A percentile compares a stretch with the other conserved stretches of the same genome.
phyloP scores from a whole-genome alignment of 2,329 filamentous ascomycete species.

The Stylonectria norvegica region DNA sequence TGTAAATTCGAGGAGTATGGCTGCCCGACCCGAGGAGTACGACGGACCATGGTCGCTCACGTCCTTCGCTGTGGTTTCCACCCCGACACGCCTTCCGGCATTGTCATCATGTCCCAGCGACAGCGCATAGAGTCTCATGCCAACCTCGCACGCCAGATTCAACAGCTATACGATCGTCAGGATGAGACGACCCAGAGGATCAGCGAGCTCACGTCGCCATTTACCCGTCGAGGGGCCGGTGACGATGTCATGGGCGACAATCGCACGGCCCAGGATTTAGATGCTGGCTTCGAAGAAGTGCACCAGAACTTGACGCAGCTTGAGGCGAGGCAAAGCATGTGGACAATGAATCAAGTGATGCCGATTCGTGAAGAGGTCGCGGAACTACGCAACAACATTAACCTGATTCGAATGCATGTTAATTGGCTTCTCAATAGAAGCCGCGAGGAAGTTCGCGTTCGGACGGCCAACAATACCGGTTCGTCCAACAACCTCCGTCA shows the following conservation, averaged over 20 bases:
- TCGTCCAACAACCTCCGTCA: constrained; percentile 13
- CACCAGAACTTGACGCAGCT: constrained; percentile 56
- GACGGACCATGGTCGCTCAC: constrained; percentile 43
- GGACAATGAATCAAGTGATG: constrained; percentile 59
- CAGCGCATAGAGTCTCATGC: constrained; percentile 44
- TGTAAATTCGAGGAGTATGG: constrained; percentile 43
- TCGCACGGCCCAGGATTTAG: constrained; percentile 41
- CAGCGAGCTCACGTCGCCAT: constrained; percentile 41
- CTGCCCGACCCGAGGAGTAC: constrained; percentile 33
- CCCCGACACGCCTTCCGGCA: constrained; percentile 46
- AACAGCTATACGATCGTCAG: constrained; percentile 34
- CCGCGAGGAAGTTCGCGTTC: constrained; percentile 43
- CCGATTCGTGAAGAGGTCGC: constrained; percentile 61
- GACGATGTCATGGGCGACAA: constrained; percentile 49
- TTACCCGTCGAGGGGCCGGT: constrained; percentile 29
- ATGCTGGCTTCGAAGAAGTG: constrained; percentile 51
- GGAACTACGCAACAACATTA: constrained; percentile 55
- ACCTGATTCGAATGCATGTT: constrained; percentile 57
- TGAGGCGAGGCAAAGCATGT: constrained; percentile 58
- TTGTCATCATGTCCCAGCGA: constrained; percentile 48
- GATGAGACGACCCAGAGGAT: constrained; percentile 33
- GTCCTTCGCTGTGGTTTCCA: constrained; percentile 49
- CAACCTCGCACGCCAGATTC: constrained; percentile 35
- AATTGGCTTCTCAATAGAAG: constrained; percentile 55
- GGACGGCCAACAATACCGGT: constrained; percentile 36